These are phyloP conservation scores for Linum trigynum DNA, from an alignment of 345 rosid species.

Conservation along the genomic window DNA sequence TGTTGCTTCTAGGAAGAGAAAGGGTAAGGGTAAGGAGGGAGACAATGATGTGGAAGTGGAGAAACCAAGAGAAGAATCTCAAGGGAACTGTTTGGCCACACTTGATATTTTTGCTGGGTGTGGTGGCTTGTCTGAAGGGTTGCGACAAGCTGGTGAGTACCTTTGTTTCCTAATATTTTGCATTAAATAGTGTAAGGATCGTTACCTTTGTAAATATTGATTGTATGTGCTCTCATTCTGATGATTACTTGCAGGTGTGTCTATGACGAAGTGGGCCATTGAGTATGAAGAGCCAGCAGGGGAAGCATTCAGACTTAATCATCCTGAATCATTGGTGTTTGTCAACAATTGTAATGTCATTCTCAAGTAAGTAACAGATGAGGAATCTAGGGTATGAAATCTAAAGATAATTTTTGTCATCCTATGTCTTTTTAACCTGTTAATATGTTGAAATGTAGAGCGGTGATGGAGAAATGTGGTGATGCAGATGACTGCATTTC, in stretches of 20 bases:
- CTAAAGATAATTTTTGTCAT: background rate
- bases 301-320: conserved; percentile 62
- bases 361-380: conserved; percentile 31
- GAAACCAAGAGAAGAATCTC: conserved; percentile 28
- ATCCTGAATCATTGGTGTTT: conserved; percentile 60
- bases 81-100: conserved; percentile 39
- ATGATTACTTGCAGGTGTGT: conserved; percentile 38
- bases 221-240: background rate
- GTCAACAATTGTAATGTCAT: conserved; percentile 80
- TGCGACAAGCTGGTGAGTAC: conserved; percentile 47
- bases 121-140: conserved; percentile 73
- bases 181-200: background rate
- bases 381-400: background rate
- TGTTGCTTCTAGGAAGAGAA: conserved; percentile 49
- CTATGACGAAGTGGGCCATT: conserved; percentile 74
- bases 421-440: too few relatives aligned
- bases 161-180: background rate
- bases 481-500: conserved; percentile 75
- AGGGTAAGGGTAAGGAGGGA: conserved; percentile 61
- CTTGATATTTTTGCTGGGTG: conserved; percentile 83
- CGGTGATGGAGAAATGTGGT: conserved; percentile 67
- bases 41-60: conserved; percentile 31
- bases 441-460: conserved; percentile 32
- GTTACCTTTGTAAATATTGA: background rate
- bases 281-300: conserved; percentile 94